Conservation (phyloP, 2,329 filamentous ascomycete species). For the Aspergillus tubingensis region DNA sequence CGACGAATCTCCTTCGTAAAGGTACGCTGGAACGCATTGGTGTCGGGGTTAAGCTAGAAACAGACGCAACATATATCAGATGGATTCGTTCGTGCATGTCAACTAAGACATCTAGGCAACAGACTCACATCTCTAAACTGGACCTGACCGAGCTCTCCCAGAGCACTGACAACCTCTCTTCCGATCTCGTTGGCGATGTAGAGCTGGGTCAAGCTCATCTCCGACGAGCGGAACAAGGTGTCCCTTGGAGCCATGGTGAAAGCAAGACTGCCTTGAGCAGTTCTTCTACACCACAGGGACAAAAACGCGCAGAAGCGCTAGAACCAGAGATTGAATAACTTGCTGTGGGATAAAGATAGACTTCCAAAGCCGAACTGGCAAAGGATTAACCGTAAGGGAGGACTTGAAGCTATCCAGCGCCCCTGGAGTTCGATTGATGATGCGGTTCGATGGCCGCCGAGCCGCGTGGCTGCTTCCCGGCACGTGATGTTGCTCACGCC, state of each 20-base stretch:
- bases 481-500: slow-evolving; percentile 22
- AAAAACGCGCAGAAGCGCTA: slow-evolving; percentile 9
- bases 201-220: slow-evolving; percentile 99
- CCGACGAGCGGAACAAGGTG: slow-evolving; percentile 98
- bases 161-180: slow-evolving; percentile 91
- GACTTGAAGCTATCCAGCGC: slow-evolving; percentile 9
- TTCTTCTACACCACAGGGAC: slow-evolving; percentile 25
- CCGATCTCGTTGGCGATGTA: slow-evolving; percentile 99
- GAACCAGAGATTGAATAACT: not conserved
- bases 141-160: slow-evolving; percentile 93
- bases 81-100: not conserved
- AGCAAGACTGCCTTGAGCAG: slow-evolving; percentile 24
- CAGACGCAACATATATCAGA: slow-evolving; percentile 22
- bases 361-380: not conserved
- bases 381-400: slow-evolving; percentile 15
- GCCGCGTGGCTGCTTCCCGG: slow-evolving; percentile 23
- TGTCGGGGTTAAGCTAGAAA: slow-evolving; percentile 81
- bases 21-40: slow-evolving; percentile 92
- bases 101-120: slow-evolving; percentile 1
- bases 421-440: slow-evolving; percentile 9
- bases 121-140: slow-evolving; percentile 91
- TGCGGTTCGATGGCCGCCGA: slow-evolving; percentile 9
- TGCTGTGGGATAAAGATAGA: slow-evolving; percentile 16
- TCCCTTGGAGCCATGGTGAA: slow-evolving; percentile 68
- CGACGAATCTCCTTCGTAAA: slow-evolving; percentile 97